Percentiles rank a stretch among this genome's conserved stretches.
These are phyloP conservation scores for Suillus bovinus DNA, from an alignment of 768 basidiomycete species.

Conservation along the genomic window DNA sequence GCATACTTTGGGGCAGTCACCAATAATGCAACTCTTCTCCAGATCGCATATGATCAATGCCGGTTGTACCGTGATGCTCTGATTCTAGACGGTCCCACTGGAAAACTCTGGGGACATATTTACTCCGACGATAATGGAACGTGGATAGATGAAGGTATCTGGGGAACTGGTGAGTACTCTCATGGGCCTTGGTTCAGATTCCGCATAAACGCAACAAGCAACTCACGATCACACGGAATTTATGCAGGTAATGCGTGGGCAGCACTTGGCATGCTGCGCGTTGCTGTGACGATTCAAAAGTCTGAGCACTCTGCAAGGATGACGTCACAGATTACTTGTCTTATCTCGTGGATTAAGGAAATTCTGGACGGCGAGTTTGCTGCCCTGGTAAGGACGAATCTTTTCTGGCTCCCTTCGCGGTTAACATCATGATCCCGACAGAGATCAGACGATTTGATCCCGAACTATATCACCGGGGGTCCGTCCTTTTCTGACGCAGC, in stretches of 20 bases:
- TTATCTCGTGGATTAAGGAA: slow-evolving; percentile 38
- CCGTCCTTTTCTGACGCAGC: slow-evolving; percentile 37
- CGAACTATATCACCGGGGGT: slow-evolving; percentile 37
- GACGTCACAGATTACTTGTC: slow-evolving; percentile 29
- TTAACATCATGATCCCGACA: slow-evolving; percentile 9
- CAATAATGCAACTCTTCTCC: slow-evolving; percentile 38
- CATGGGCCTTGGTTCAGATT: background rate
- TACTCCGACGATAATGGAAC: slow-evolving; percentile 14
- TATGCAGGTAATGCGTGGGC: slow-evolving; percentile 41
- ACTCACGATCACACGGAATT: background rate
- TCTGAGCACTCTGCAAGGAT: slow-evolving; percentile 28
- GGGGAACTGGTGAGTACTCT: slow-evolving; percentile 37
- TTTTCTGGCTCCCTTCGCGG: background rate
- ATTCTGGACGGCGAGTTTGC: slow-evolving; percentile 50
- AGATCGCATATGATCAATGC: slow-evolving; percentile 42
- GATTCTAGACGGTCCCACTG: slow-evolving; percentile 27
- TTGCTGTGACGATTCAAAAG: slow-evolving; percentile 37
- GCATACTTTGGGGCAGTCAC: slow-evolving; percentile 40
- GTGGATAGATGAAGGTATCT: slow-evolving; percentile 27
- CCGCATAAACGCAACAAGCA: background rate
- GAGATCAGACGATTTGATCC: slow-evolving; percentile 33
- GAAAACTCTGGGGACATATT: slow-evolving; percentile 40
- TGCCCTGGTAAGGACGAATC: slow-evolving; percentile 30
- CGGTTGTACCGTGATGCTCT: slow-evolving; percentile 41
- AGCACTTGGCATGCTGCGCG: slow-evolving; percentile 40